phyloP scores from a whole-genome alignment of 2,329 filamentous ascomycete genomes.

The Beauveria sp. region DNA sequence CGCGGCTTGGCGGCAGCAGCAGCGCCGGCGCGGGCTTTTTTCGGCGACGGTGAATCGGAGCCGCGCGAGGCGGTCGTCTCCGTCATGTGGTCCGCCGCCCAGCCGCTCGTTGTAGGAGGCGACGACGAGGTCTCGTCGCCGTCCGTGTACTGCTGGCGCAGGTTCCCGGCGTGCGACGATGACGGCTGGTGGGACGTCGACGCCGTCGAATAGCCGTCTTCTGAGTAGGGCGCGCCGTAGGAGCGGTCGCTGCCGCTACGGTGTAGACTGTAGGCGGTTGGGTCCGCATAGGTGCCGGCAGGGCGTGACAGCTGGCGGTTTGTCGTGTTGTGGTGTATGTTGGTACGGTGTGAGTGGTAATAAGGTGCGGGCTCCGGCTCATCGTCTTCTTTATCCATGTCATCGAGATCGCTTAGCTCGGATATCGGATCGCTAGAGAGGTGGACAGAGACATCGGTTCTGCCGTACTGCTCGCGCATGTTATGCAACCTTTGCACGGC shows the following conservation, averaged over 20 bases:
- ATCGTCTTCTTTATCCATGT: constrained; percentile 40
- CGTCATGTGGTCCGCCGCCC: background rate
- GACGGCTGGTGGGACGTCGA: constrained; percentile 3
- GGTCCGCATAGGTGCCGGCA: constrained; percentile 1
- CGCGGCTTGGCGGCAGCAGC: constrained; percentile 29
- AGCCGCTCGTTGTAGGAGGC: background rate
- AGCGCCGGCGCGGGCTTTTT: constrained; percentile 32
- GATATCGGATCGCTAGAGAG: constrained; percentile 30
- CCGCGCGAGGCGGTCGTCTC: background rate
- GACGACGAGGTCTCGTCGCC: background rate
- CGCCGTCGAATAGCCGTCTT: constrained; percentile 3
- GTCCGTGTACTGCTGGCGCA: constrained; percentile 1
- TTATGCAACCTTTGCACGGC: constrained; percentile 18
- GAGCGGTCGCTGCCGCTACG: background rate
- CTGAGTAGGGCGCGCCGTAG: background rate
- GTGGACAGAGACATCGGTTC: background rate
- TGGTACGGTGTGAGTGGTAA: background rate
- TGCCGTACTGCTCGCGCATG: background rate
- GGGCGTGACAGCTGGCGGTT: background rate
- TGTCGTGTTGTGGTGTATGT: background rate
- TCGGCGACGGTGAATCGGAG: constrained; percentile 46
- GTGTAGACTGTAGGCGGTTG: constrained; percentile 2
- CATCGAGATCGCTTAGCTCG: constrained; percentile 35
- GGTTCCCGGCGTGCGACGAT: background rate
- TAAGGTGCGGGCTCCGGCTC: constrained; percentile 16